Evolutionary conservation across 257 asterid genomes (phyloP).

Genomic region (Solanum chilense): DNA sequence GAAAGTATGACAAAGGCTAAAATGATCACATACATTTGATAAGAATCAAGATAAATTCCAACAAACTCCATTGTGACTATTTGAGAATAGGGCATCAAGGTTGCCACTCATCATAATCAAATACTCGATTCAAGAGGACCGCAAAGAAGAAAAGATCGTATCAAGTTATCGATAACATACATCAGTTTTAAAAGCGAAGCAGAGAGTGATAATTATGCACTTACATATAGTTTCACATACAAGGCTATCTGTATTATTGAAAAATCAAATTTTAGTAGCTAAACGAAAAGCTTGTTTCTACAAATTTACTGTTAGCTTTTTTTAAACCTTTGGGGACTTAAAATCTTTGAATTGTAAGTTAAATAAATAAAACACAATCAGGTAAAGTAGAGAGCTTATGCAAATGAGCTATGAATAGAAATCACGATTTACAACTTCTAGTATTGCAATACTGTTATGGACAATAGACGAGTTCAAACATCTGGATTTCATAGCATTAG

Average conservation of each 20-base stretch:
- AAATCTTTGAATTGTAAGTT: too few relatives aligned
- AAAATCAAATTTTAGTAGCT: slow-evolving; percentile 5
- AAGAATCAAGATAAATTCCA: slow-evolving; percentile 61
- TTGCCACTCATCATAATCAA: slow-evolving; percentile 90
- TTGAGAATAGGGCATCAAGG: slow-evolving; percentile 51
- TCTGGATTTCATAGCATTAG: too few relatives aligned
- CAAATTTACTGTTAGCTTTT: too few relatives aligned
- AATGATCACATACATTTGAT: slow-evolving; percentile 55
- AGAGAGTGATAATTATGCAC: slow-evolving; percentile 16
- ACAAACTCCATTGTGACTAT: slow-evolving; percentile 16
- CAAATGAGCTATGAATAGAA: too few relatives aligned
- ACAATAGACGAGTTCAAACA: too few relatives aligned
- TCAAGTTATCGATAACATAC: background rate
- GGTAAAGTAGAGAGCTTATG: too few relatives aligned
- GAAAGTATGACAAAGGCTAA: slow-evolving; percentile 71
- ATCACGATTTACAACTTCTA: too few relatives aligned
- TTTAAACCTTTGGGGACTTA: too few relatives aligned
- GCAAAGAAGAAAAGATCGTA: background rate
- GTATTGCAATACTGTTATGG: too few relatives aligned
- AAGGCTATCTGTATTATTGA: slow-evolving; percentile 52
- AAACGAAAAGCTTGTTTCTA: background rate
- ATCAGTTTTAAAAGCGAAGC: background rate
- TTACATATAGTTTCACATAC: slow-evolving; percentile 70
- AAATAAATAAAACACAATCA: too few relatives aligned
- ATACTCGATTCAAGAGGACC: slow-evolving; percentile 81